Evolutionary conservation across 768 basidiomycete species (phyloP).

Genomic region (Ephemerocybe angulata): DNA sequence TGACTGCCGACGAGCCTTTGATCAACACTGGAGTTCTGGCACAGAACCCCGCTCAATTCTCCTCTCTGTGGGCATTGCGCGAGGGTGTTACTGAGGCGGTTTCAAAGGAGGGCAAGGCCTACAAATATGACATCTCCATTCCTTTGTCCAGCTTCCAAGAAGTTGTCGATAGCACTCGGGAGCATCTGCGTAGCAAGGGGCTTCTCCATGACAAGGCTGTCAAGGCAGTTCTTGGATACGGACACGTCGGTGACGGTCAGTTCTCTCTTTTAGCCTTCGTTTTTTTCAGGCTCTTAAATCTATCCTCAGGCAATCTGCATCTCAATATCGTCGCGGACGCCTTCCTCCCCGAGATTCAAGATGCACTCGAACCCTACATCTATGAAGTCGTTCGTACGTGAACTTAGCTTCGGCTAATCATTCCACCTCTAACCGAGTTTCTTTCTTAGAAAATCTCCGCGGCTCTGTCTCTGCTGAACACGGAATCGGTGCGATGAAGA

Average conservation of each 20-base stretch:
- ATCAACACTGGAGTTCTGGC: conserved; percentile 90
- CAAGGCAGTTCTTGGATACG: conserved; percentile 86
- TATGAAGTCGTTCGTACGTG: conserved; percentile 84
- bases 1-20: conserved; percentile 68
- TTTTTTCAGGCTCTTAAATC: not conserved
- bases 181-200: conserved; percentile 65
- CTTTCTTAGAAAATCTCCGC: conserved; percentile 57
- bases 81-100: conserved; percentile 91
- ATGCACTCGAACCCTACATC: conserved; percentile 89
- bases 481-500: conserved; percentile 95
- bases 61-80: conserved; percentile 85
- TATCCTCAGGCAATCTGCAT: conserved; percentile 77
- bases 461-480: conserved; percentile 98
- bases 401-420: no score
- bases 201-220: conserved; percentile 71
- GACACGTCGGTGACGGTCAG: conserved; percentile 94
- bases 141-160: conserved; percentile 83
- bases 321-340: conserved; percentile 83
- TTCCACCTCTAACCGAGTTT: no score
- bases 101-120: conserved; percentile 90
- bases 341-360: conserved; percentile 81
- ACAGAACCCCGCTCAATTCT: conserved; percentile 86
- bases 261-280: conserved; percentile 7
- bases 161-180: conserved; percentile 77
- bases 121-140: conserved; percentile 96